A percentile compares a stretch with the other conserved stretches of the same genome.
These are phyloP conservation scores for Coriaria nepalensis DNA, from an alignment of 306 rosid genomes.

Conservation along the genomic window DNA sequence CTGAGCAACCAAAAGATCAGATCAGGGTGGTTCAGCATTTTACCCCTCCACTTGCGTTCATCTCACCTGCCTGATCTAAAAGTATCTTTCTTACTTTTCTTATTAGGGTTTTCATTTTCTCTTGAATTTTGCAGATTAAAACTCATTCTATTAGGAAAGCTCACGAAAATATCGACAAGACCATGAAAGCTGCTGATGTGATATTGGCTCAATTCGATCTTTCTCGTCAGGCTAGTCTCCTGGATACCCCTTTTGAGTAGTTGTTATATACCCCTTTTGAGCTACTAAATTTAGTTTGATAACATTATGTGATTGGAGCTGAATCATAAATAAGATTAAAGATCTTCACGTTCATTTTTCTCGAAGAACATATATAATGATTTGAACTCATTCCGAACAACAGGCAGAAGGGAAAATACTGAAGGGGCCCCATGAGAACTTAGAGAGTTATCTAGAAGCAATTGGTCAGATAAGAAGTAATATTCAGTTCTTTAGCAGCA, in stretches of 20 bases:
- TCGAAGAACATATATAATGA: constrained; percentile 1
- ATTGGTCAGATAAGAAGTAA: constrained; percentile 70
- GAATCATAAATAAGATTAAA: too few species aligned
- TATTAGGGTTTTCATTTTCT: constrained; percentile 8
- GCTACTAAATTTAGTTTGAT: not conserved
- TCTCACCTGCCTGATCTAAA: too few species aligned
- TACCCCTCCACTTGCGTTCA: too few species aligned
- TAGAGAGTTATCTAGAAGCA: constrained; percentile 83
- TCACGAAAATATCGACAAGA: constrained; percentile 85
- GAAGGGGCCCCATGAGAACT: constrained; percentile 84
- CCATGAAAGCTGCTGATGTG: constrained; percentile 82
- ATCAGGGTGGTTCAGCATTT: too few species aligned
- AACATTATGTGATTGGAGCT: not conserved
- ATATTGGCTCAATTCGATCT: constrained; percentile 79
- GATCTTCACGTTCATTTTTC: too few species aligned
- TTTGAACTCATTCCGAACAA: not conserved
- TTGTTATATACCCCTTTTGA: not conserved
- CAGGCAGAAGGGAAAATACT: constrained; percentile 78
- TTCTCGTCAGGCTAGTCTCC: constrained; percentile 61
- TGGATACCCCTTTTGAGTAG: not conserved
- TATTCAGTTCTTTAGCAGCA: constrained; percentile 63
- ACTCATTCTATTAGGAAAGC: constrained; percentile 92
- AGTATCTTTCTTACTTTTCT: not conserved
- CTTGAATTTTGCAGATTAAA: constrained; percentile 48
- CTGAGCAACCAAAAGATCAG: not conserved